Base-by-base conservation (phyloP, 2,329 filamentous ascomycete genomes). In the Arachnopeziza araneosa region DNA sequence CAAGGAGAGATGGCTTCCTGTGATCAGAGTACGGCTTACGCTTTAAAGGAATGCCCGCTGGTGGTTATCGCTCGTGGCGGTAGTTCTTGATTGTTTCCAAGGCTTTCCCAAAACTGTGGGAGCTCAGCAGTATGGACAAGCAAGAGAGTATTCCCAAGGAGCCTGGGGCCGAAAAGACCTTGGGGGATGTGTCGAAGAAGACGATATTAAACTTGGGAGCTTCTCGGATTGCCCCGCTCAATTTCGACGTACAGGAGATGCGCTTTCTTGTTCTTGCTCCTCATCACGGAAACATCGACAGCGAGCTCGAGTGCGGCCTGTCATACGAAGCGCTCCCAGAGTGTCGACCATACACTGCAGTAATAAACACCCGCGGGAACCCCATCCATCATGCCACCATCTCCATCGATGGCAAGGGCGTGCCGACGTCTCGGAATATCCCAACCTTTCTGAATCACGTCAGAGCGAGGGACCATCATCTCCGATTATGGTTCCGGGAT, bases 401-500 rank as follows among this genome's bases (percentile, higher is more conserved):
- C 19, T 5, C 21, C 2, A 56, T 60, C 23, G 60, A 59, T 10
- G 55, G 58, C 19, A 17, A 52, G 2, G 2, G 19, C 2, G 51
- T 36, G 19, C 9, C 8, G 12, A 52, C 51, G 14, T 49, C 57
- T 1, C 51, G 44, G n/a, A 62, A 62, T 12, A 62, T 60, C 14
- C 52, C 26, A 50, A 26, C 44, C 2, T 60, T 55, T 30, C 49
- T 62, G 10, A 1, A 30, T 12, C 57, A 59, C 12, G 48, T 62
- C 17, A 51, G 51, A 52, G 49, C 55, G 14, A 48, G n/a, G 36
- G 24, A 24, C 3, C 7, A 44, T 17, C 4, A 44, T 23, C 52
- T 52, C 32, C 55, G 60, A 36, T 49, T 62, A 14, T 62, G 57
- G 60, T 59, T 62, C 49, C 21, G 60, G 55, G 57, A 60, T 22